Base-by-base conservation (phyloP, 495 filamentous ascomycete genomes). In the Pyronema omphalodes region DNA sequence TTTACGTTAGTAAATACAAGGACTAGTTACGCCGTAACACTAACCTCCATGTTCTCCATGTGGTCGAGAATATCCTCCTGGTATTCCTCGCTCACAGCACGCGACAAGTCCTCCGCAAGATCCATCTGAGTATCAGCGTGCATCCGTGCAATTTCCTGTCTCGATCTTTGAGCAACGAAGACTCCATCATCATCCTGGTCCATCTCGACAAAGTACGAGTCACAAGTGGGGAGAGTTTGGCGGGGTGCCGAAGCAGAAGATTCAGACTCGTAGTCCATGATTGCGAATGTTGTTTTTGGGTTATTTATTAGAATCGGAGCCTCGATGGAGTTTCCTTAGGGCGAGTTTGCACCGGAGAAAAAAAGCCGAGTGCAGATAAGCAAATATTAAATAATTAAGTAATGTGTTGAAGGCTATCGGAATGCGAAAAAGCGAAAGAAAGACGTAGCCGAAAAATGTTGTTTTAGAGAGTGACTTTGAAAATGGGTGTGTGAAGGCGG, bases 31-130 rank as follows among this genome's bases (percentile, higher is more conserved):
- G 44, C 19, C 17, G 37, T 36, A 47, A 15, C 18, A 61, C 62
- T 44, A 53, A 65, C 62, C 62, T 98, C 91, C 89, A 98, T 94
- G 57, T 84, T 75, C 66, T 87, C 77, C 84, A 95, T 93, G 68
- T 96, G 88, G 61, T 80, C 72, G 67, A 94, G 75, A 68, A 94
- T 80, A 65, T 96, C 89, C 63, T 93, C 86, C 58, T 88, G 79
- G 68, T 95, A 93, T 68, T 94, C 86, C 44, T 89, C 86, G 58
- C 75, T 77, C 33, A 86, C 83, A 55, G 83, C 67, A 55, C 76
- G 78, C 35, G 88, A 94, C 52, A 96, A 73, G 55, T 95, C 83
- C 62, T 88, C 83, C 54, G 84, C 88, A 59, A 98, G 82, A 58
- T 65, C 62, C 52, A 59, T 59, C 47, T 65, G 62, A 29, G 62